Evolutionary conservation across 805 yeast genomes (phyloP), one percentile per base, ranked within the genome.

Genomic region (Zygosaccharomyces kombuchaensis): DNA sequence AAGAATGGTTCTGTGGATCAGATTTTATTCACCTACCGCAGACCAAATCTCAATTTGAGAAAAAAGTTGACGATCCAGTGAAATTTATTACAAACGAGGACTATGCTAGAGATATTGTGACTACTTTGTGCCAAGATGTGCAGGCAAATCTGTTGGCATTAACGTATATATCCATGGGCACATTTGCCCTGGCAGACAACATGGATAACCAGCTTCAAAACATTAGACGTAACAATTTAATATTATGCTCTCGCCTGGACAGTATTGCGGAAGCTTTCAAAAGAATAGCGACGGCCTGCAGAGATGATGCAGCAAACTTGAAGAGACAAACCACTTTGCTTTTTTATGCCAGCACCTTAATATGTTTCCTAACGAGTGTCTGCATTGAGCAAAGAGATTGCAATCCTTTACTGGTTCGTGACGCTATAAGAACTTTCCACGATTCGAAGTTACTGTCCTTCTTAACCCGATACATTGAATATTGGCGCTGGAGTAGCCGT

Each of bases 401-500:
- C 12, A 30, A 42, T 10, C 21, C 23, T 25, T 25, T 30, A 9
- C 14, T 31, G 8, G 52, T 52, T 6, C 17, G 32, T 4, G 22
- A 47, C 1, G 36, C 47, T 4, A 54, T 59, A 1, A 14, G 34
- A 3, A 34, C 32, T 2, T 48, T 65, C 27, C 48, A 56, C n/a
- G 50, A 51, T 14, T 19, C 47, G 3, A 40, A 75, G 23, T 13
- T 86, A 1, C 51, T 86, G 31, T 48, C 69, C 1, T 60, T 60
- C 12, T 50, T 86, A 6, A 65, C 79, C 1, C 62, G 67, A 32
- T 72, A 76, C 40, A 71, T 85, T 7, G 90, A 83, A 50, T 67
- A 73, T 36, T 83, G 91, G 87, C 75, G 86, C 53, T 80, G 86
- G 82, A 62, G 60, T 35, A 66, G 73, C 41, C 58, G 68, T 36